Evolutionary conservation across 2,329 filamentous ascomycete species (phyloP), one percentile per base, ranked within the genome.

Genomic region (Neurospora sp.): DNA sequence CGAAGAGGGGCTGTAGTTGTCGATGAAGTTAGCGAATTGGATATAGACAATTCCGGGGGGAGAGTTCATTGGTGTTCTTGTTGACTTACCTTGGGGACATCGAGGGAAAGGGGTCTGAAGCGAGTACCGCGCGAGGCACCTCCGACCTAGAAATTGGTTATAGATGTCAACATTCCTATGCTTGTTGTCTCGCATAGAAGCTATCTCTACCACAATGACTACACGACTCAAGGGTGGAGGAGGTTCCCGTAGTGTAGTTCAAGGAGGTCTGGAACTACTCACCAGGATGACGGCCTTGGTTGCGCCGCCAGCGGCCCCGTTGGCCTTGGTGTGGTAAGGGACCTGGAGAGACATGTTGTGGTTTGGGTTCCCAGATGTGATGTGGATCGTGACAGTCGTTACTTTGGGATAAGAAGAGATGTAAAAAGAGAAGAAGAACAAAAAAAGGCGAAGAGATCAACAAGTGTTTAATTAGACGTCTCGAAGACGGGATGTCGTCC

Each of bases 221-320:
- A 23, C 68, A 23, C 4, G 17, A 36, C n/a, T 28, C 36, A 13
- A 13, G 7, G 40, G 68, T 19, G 33, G 33, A 46, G n/a, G 58
- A 11, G 11, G 10, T 58, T 58, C 7, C 46, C 46, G 23, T 58
- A 28, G 15, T n/a, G 40, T 13, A 33, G 46, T 17, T 40, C 52
- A 62, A 62, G 23, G 52, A 62, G 52, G 52, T 62, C 52, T 33
- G 52, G 28, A 17, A 62, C 28, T 36, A 80, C 85, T 78, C 86
- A 97, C 94, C 85, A 98, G 84, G 82, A 98, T 97, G 76, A 97
- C 91, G 75, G 95, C 95, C 84, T 97, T 98, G 79, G 94, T 97
- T 74, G 90, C 86, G 78, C 89, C 86, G 52, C 52, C 52, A 66
- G 77, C 74, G 73, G 81, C 76, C 75, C 84, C 83, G 79, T 84